Base-by-base conservation (phyloP, 768 basidiomycete genomes). In the Trametes elegans region DNA sequence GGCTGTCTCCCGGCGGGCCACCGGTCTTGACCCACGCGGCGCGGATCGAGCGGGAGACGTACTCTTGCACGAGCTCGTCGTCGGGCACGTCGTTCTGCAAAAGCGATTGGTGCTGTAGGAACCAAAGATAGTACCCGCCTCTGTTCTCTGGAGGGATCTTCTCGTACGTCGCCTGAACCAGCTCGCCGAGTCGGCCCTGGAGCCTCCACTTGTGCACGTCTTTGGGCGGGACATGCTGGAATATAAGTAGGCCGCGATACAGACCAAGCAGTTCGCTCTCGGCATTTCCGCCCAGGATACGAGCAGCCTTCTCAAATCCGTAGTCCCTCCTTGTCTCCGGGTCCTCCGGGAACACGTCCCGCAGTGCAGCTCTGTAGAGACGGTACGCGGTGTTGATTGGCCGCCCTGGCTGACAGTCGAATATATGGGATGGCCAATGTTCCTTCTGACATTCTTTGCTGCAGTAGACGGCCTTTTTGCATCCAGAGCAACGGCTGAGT, bases 61-160 rank as follows among this genome's bases (percentile, higher is more conserved):
- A 14, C 3, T 8, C 11, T 27, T 14, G 39, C 4, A 32, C 3
- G 18, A 24, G 19, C 19, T 40, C 39, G 5, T 40, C 21, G 4
- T 7, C 19, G n/a, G 39, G 28, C 2, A 19, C 14, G 21, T 7
- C 8, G 19, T 19, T 26, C 24, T 71, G 64, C 29, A 75, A 35
- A 9, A 74, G 50, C 41, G 67, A 56, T 38, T 70, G 65, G 50
- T 76, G 70, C 31, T 69, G 23, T 34, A 72, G 57, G 49, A 75
- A 73, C 74, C 74, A 73, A 1, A 68, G 42, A 43, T 71, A 74
- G 58, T 69, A 71, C 10, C 18, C 50, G 13, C 70, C 73, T 46
- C 68, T 62, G n/a, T 8, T 11, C 16, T 23, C 3, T 7, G 49
- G 38, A 4, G 71, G 72, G 11, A 71, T 14, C 5, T 46, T 41